Conservation (phyloP, 495 filamentous ascomycete species). For the Opeltia flavorubescens region DNA sequence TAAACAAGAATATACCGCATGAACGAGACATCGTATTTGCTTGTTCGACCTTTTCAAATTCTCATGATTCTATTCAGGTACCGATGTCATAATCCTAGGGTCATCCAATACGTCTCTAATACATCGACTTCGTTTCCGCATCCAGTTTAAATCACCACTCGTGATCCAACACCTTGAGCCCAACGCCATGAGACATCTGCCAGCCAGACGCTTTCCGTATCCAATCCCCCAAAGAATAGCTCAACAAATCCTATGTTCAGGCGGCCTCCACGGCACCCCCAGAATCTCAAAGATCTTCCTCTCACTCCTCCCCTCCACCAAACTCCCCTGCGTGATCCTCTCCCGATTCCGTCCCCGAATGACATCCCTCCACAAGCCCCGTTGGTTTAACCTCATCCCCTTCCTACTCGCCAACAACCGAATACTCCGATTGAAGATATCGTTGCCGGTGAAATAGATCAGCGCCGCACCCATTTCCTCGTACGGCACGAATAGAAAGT, state of each 20-base stretch:
- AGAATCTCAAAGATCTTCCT: conserved; percentile 73
- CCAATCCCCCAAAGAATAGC: not conserved
- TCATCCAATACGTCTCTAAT: too few species aligned
- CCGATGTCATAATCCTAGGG: too few species aligned
- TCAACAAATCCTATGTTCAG: conserved; percentile 64
- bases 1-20: too few species aligned
- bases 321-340: conserved; percentile 55
- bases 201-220: not conserved
- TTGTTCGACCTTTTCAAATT: too few species aligned
- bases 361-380: conserved; percentile 65
- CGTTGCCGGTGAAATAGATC: conserved; percentile 93
- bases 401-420: conserved; percentile 71
- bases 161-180: too few species aligned
- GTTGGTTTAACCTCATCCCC: conserved; percentile 75
- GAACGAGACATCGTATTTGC: too few species aligned
- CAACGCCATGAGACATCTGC: not conserved
- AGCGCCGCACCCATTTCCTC: conserved; percentile 74
- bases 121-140: too few species aligned
- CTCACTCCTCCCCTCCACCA: conserved; percentile 69
- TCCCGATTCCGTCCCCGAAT: conserved; percentile 41
- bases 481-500: conserved; percentile 75
- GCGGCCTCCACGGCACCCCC: conserved; percentile 77
- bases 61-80: too few species aligned
- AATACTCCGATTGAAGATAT: conserved; percentile 90
- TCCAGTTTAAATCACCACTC: too few species aligned